These are phyloP conservation scores for Aspergillus leporis DNA, from an alignment of 495 filamentous ascomycete genomes.

Conservation along the genomic window DNA sequence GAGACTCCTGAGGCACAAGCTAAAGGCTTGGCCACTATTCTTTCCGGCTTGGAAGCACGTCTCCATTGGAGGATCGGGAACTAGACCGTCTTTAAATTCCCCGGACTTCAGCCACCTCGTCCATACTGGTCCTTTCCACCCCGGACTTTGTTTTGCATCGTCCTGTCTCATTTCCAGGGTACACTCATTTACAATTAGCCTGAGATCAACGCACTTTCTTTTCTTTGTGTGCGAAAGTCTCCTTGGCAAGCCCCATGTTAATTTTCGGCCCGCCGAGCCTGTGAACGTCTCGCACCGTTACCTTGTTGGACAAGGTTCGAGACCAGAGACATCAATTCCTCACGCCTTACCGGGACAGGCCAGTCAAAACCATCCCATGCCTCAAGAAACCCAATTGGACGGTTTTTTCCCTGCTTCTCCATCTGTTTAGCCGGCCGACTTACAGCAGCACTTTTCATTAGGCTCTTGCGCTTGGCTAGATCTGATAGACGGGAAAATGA, in stretches of 20 bases:
- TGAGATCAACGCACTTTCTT: constrained; percentile 3
- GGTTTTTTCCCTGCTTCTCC: neutral
- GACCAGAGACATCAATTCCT: neutral
- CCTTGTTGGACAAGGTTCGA: neutral
- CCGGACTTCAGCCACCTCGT: constrained; percentile 13
- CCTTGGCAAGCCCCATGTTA: neutral
- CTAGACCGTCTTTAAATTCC: constrained; percentile 13
- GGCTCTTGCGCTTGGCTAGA: neutral
- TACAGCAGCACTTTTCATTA: neutral
- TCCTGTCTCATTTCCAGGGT: neutral
- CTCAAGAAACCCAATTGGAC: constrained; percentile 1
- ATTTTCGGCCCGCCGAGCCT: constrained; percentile 1
- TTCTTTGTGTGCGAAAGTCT: neutral
- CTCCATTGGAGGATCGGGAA: constrained; percentile 4
- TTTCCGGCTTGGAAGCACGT: constrained; percentile 8
- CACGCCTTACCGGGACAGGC: neutral
- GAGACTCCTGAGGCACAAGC: constrained; percentile 8
- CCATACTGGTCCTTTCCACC: constrained; percentile 4
- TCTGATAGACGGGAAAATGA: constrained; percentile 6
- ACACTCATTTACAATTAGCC: constrained; percentile 10
- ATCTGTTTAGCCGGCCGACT: constrained; percentile 3
- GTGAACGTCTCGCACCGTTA: neutral
- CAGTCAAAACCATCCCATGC: neutral
- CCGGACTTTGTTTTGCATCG: constrained; percentile 1
- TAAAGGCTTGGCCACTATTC: constrained; percentile 16